phyloP scores from a whole-genome alignment of 2,329 filamentous ascomycete genomes.

The Grosmannia huntii region DNA sequence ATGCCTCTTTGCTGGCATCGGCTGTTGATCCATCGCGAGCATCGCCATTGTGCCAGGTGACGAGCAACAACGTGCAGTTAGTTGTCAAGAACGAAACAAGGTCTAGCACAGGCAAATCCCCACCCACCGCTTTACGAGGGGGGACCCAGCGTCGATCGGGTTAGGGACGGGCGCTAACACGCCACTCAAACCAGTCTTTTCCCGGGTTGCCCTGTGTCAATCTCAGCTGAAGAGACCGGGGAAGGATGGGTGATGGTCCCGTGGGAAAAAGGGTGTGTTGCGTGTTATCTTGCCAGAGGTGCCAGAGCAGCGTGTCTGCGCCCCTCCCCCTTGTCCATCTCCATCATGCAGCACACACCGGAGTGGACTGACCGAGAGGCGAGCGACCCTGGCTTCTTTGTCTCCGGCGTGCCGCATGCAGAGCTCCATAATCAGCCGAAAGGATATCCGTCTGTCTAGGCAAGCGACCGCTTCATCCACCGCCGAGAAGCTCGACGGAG shows the following conservation, averaged over 20 bases:
- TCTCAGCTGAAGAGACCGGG: constrained; percentile 1
- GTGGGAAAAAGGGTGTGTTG: background rate
- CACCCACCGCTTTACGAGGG: background rate
- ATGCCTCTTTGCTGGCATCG: background rate
- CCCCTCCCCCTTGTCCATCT: background rate
- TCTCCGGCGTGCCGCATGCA: background rate
- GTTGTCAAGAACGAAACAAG: background rate
- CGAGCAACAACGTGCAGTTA: background rate
- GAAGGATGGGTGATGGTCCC: background rate
- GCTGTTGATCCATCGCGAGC: background rate
- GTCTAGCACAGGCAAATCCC: background rate
- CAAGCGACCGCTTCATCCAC: background rate
- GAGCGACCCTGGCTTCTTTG: background rate
- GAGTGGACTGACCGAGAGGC: background rate
- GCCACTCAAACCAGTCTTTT: constrained; percentile 3
- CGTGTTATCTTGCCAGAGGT: background rate
- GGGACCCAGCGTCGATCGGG: constrained; percentile 9
- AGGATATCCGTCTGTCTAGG: background rate
- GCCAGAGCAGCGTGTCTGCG: background rate
- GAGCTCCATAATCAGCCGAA: background rate
- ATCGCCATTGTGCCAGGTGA: background rate
- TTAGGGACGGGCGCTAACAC: constrained; percentile 8
- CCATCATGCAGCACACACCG: background rate
- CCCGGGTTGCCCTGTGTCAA: background rate
- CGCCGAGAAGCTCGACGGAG: background rate